phyloP scores from a whole-genome alignment of 1,284 basidiomycete species.

The Marasmius fiardii region DNA sequence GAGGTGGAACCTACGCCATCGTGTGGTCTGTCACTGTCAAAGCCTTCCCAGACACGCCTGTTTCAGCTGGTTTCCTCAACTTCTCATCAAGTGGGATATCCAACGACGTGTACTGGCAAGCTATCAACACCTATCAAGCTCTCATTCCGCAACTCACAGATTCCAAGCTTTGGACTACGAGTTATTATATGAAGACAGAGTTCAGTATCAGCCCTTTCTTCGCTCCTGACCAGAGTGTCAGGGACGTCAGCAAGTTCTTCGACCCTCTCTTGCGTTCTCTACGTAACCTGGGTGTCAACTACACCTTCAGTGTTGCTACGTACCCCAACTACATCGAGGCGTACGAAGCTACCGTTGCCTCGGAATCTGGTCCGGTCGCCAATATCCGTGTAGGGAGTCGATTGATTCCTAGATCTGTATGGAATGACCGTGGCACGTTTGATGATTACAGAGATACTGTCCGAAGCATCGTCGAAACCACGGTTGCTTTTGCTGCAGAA shows the following conservation, averaged over 20 bases:
- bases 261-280: neutral
- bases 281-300: constrained; percentile 4
- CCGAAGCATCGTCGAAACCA: constrained; percentile 10
- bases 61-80: constrained; percentile 6
- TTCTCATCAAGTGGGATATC: constrained; percentile 7
- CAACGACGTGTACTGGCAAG: constrained; percentile 15
- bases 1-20: constrained; percentile 1
- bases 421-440: too few species aligned
- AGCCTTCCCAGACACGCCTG: constrained; percentile 13
- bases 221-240: too few species aligned
- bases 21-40: constrained; percentile 1
- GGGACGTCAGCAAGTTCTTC: neutral
- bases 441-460: too few species aligned
- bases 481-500: constrained; percentile 9
- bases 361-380: too few species aligned
- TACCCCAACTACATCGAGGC: too few species aligned
- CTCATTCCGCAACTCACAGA: constrained; percentile 7
- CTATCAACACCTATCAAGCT: constrained; percentile 11
- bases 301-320: neutral
- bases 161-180: neutral
- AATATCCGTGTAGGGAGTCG: too few species aligned
- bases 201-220: neutral
- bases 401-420: too few species aligned
- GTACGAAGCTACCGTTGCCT: too few species aligned
- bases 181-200: too few species aligned